Conservation (phyloP, 805 yeast genomes). For the Suhomyces sp. region DNA sequence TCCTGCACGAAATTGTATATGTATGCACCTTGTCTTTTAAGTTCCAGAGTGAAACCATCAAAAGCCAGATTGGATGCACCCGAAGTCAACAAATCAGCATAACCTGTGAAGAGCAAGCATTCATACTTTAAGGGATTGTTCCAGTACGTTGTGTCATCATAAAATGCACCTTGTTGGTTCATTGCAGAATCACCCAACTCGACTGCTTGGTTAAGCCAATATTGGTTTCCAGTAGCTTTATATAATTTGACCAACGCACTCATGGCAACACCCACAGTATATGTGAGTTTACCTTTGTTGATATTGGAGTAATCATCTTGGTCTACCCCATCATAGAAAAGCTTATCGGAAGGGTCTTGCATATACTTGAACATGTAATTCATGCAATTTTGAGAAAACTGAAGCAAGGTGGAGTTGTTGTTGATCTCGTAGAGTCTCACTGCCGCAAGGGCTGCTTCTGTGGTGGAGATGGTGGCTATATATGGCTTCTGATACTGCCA, state of each 20-base stretch:
- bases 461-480: conserved; percentile 28
- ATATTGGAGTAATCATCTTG: conserved; percentile 10
- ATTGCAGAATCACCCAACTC: conserved; percentile 17
- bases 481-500: conserved; percentile 23
- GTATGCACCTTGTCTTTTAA: conserved; percentile 13
- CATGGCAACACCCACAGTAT: conserved; percentile 24
- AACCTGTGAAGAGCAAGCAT: conserved; percentile 22
- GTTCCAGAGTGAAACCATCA: conserved; percentile 8
- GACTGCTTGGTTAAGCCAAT: conserved; percentile 15
- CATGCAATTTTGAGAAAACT: conserved; percentile 17
- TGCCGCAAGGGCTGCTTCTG: conserved; percentile 29
- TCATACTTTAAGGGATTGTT: conserved; percentile 20
- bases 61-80: conserved; percentile 3
- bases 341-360: conserved; percentile 20
- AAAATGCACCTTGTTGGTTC: conserved; percentile 17
- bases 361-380: conserved; percentile 14
- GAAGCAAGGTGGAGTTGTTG: conserved; percentile 11
- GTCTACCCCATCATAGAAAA: conserved; percentile 23
- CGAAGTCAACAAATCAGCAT: conserved; percentile 16
- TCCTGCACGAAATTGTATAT: conserved; percentile 14
- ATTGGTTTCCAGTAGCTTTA: conserved; percentile 12
- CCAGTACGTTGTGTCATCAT: conserved; percentile 19
- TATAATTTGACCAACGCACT: conserved; percentile 20
- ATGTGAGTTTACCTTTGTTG: conserved; percentile 27
- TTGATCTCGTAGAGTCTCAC: conserved; percentile 16